Evolutionary conservation across 2,329 filamentous ascomycete species (phyloP).

Genomic region (Sphaerostilbella broomeana): DNA sequence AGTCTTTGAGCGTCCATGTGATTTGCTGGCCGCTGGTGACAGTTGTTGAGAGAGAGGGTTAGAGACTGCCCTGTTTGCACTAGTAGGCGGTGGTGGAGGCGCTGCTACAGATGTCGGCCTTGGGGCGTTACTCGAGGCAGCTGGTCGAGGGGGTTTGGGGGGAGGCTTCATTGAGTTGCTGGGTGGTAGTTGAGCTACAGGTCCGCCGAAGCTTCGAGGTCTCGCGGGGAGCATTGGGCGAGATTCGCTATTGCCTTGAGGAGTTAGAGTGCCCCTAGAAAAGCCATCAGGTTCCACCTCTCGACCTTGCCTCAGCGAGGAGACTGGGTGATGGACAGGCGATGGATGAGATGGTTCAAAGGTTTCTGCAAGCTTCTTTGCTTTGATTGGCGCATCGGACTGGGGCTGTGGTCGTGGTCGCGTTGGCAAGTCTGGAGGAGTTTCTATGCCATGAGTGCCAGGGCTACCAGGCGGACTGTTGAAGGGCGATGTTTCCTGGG

Average conservation of each 20-base stretch:
- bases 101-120: conserved; percentile 16
- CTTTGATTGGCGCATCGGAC: conserved; percentile 18
- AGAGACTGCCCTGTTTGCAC: conserved; percentile 23
- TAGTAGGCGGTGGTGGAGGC: conserved; percentile 5
- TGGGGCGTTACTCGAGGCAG: conserved; percentile 19
- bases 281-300: conserved; percentile 39
- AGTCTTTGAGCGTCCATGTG: conserved; percentile 27
- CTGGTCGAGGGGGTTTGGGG: conserved; percentile 39
- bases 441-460: conserved; percentile 38
- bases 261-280: conserved; percentile 30
- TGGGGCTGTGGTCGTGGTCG: conserved; percentile 41
- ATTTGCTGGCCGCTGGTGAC: conserved; percentile 24
- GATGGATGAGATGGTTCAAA: conserved; percentile 45
- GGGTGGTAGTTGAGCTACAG: conserved; percentile 15
- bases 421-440: conserved; percentile 42
- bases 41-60: conserved; percentile 25
- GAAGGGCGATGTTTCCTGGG: conserved; percentile 64
- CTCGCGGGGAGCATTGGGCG: conserved; percentile 45
- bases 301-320: conserved; percentile 33
- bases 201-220: conserved; percentile 29
- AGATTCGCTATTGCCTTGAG: conserved; percentile 37
- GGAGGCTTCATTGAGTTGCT: conserved; percentile 24
- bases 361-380: conserved; percentile 17
- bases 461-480: conserved; percentile 76
- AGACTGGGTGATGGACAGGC: conserved; percentile 41